A percentile compares a stretch with the other conserved stretches of the same genome.
Conservation (phyloP, 2,329 filamentous ascomycete species). For the Myriosclerotinia scirpicola region DNA sequence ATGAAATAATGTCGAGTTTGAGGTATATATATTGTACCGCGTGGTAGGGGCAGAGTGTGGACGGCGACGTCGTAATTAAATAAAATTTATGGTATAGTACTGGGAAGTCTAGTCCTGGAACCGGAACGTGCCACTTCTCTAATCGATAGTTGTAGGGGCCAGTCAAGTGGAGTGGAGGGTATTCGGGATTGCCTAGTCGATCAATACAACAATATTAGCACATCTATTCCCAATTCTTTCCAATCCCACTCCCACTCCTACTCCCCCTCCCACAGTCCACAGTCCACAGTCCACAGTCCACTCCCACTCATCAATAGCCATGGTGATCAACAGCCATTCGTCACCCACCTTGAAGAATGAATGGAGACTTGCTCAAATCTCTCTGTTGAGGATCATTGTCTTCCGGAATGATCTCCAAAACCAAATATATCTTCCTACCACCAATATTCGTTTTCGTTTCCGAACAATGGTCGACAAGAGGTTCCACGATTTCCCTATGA, state of each 20-base stretch:
- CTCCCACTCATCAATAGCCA: too few relatives aligned
- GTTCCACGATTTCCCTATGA: constrained; percentile 2
- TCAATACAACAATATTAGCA: constrained; percentile 18
- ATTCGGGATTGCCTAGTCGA: constrained; percentile 11
- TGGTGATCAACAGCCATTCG: background rate
- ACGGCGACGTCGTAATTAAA: background rate
- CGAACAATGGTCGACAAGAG: constrained; percentile 1
- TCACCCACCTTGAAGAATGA: background rate
- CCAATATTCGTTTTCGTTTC: background rate
- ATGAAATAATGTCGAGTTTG: background rate
- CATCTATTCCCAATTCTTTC: constrained; percentile 5
- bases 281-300: too few relatives aligned
- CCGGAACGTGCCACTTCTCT: constrained; percentile 13
- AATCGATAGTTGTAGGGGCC: constrained; percentile 13
- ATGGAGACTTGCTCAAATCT: constrained; percentile 19
- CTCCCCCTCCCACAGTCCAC: too few relatives aligned
- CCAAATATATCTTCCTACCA: background rate
- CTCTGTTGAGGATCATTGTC: constrained; percentile 6
- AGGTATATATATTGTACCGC: background rate
- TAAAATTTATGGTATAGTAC: constrained; percentile 1
- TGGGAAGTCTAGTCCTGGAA: background rate
- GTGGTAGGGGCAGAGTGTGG: constrained; percentile 8
- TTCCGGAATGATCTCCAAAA: background rate
- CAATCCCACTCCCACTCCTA: background rate
- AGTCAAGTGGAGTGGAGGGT: constrained; percentile 7